A percentile compares a stretch with the other conserved stretches of the same genome.
Evolutionary conservation across 2,329 filamentous ascomycete genomes (phyloP).

Genomic region (Pestalotiopsis sp.): DNA sequence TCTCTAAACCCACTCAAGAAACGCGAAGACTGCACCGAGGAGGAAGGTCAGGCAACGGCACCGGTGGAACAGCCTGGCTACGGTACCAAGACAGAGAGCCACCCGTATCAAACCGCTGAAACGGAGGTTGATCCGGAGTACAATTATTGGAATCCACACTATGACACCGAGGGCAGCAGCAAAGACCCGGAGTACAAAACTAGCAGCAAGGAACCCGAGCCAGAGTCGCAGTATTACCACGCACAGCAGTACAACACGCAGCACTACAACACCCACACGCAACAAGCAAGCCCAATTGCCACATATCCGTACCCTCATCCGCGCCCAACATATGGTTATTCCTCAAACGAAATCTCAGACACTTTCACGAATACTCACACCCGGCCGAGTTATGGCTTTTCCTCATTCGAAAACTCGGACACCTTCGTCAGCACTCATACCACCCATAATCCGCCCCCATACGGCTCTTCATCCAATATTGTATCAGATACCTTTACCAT

Average conservation of each 20-base stretch:
- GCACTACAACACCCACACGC: background rate
- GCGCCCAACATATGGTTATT: background rate
- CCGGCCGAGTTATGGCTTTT: background rate
- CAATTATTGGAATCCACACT: background rate
- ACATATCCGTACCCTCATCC: background rate
- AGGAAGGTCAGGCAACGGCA: background rate
- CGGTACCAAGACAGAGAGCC: background rate
- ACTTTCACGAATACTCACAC: background rate
- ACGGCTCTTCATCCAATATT: background rate
- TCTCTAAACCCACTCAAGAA: background rate
- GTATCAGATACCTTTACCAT: background rate
- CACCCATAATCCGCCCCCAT: background rate
- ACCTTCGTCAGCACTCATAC: background rate
- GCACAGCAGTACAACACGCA: background rate
- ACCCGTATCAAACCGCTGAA: background rate
- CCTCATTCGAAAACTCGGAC: background rate
- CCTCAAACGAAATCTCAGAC: background rate
- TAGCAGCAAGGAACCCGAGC: background rate
- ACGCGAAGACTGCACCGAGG: background rate
- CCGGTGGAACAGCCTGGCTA: background rate
- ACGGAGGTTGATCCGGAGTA: background rate
- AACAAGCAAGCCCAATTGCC: background rate
- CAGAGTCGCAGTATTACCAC: background rate
- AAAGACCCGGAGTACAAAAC: background rate
- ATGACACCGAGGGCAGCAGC: background rate